These are phyloP conservation scores for Sutorius australiensis DNA, from an alignment of 768 basidiomycete species.

Conservation along the genomic window DNA sequence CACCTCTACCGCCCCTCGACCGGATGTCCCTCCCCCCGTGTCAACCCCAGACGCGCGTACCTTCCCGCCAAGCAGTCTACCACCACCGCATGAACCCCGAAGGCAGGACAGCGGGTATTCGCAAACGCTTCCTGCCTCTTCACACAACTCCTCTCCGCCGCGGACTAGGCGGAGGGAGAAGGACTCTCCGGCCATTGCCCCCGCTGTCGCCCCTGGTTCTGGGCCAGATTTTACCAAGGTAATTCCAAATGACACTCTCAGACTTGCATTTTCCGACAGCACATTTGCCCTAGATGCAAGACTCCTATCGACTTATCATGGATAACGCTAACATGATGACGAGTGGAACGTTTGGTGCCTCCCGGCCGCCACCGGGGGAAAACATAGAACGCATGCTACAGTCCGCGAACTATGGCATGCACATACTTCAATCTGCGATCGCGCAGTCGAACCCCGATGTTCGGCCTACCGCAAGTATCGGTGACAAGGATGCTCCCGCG, in stretches of 20 bases:
- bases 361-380: slow-evolving; percentile 28
- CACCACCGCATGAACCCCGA: slow-evolving; percentile 31
- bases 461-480: slow-evolving; percentile 19
- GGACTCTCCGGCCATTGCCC: slow-evolving; percentile 28
- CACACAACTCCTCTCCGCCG: slow-evolving; percentile 28
- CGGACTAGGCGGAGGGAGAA: slow-evolving; percentile 38
- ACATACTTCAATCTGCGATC: slow-evolving; percentile 29
- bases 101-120: slow-evolving; percentile 33
- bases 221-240: slow-evolving; percentile 44
- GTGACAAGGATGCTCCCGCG: slow-evolving; percentile 30
- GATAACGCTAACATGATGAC: slow-evolving; percentile 35
- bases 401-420: slow-evolving; percentile 39
- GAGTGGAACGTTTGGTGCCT: slow-evolving; percentile 20
- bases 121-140: slow-evolving; percentile 23
- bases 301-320: slow-evolving; percentile 43
- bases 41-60: slow-evolving; percentile 31
- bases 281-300: slow-evolving; percentile 34
- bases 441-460: slow-evolving; percentile 28
- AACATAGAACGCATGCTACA: slow-evolving; percentile 43
- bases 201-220: slow-evolving; percentile 25
- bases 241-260: slow-evolving; percentile 5
- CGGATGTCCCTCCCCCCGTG: slow-evolving; percentile 28
- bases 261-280: slow-evolving; percentile 11
- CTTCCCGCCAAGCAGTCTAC: slow-evolving; percentile 25
- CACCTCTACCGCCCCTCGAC: slow-evolving; percentile 30